Evolutionary conservation across 2,329 filamentous ascomycete species (phyloP).

Genomic region (Epichloe amarillans): DNA sequence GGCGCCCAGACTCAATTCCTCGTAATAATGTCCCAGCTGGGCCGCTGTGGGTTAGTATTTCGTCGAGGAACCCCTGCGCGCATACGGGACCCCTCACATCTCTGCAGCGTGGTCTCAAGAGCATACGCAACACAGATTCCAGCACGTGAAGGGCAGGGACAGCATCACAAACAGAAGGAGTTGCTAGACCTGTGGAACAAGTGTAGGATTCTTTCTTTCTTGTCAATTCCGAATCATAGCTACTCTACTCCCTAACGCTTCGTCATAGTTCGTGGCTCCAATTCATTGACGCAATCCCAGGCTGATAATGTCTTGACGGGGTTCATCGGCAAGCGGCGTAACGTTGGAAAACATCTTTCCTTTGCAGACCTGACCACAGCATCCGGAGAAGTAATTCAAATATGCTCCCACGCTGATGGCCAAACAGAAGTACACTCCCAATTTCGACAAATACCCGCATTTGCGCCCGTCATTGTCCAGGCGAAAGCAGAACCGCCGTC

Average conservation of each 20-base stretch:
- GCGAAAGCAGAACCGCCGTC: conserved; percentile 21
- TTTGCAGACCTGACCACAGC: conserved; percentile 47
- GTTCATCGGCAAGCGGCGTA: conserved; percentile 55
- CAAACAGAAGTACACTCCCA: conserved; percentile 23
- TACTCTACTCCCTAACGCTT: neutral
- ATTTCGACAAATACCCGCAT: conserved; percentile 32
- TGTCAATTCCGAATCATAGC: neutral
- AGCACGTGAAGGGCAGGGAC: neutral
- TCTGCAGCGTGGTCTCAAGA: conserved; percentile 8
- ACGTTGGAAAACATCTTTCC: conserved; percentile 54
- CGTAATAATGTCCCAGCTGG: conserved; percentile 14
- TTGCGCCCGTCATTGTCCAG: conserved; percentile 39
- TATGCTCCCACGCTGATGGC: conserved; percentile 27
- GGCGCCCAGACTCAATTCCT: conserved; percentile 1
- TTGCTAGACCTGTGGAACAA: conserved; percentile 17
- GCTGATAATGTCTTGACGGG: conserved; percentile 29
- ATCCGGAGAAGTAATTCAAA: conserved; percentile 29
- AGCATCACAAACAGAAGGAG: conserved; percentile 11
- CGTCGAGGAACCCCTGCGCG: conserved; percentile 6
- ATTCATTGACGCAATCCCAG: conserved; percentile 10
- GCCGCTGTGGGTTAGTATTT: conserved; percentile 12
- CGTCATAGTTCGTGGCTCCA: conserved; percentile 15
- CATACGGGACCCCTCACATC: neutral
- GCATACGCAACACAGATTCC: conserved; percentile 2
- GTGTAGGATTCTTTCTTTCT: conserved; percentile 12